Conservation (phyloP, 108 stramenopile genomes). For the Pseudonitzschia delicatissima region DNA sequence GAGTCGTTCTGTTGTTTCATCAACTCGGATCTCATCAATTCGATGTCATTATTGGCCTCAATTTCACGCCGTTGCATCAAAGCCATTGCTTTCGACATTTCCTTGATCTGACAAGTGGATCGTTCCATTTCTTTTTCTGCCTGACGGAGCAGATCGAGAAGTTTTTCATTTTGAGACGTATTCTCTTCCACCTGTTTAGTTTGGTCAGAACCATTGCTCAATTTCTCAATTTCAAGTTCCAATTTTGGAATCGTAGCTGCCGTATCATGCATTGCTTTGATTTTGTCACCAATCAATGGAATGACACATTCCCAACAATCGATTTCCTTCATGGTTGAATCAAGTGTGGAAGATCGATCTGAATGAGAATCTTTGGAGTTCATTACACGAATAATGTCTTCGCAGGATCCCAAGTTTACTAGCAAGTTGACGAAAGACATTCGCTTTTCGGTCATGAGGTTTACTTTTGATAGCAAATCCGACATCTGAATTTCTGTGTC, state of each 20-base stretch:
- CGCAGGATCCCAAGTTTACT: neutral
- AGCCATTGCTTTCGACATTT: constrained; percentile 28
- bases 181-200: constrained; percentile 18
- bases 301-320: constrained; percentile 9
- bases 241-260: neutral
- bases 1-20: neutral
- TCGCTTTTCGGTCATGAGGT: neutral
- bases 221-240: neutral
- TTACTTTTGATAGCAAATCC: neutral
- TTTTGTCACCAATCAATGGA: constrained; percentile 6
- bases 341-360: neutral
- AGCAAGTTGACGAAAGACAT: neutral
- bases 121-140: constrained; percentile 40
- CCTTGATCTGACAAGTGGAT: constrained; percentile 27
- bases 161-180: constrained; percentile 20
- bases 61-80: constrained; percentile 25
- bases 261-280: constrained; percentile 1
- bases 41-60: constrained; percentile 10
- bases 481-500: neutral
- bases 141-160: constrained; percentile 25
- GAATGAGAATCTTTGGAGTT: neutral
- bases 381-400: neutral
- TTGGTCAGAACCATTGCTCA: neutral
- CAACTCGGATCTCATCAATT: constrained; percentile 1
- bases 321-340: constrained; percentile 9